phyloP scores from a whole-genome alignment of 495 filamentous ascomycete species.

The Hypoxylon fuscum region DNA sequence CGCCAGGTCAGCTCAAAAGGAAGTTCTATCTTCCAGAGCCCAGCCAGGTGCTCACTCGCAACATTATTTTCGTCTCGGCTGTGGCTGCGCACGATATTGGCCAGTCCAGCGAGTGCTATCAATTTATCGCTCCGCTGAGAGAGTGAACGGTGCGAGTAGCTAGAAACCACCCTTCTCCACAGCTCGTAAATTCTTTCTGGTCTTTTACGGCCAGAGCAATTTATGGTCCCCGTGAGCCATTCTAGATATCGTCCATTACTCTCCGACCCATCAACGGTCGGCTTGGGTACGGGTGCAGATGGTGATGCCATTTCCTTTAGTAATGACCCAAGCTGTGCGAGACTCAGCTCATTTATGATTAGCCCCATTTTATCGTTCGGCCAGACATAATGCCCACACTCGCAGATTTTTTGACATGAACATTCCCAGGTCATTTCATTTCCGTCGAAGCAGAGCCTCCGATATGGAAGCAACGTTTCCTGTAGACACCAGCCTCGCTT shows the following conservation, averaged over 20 bases:
- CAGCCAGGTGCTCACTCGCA: neutral
- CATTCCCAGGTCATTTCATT: neutral
- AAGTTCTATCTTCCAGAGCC: neutral
- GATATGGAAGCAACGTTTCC: neutral
- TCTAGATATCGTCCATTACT: no score
- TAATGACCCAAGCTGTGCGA: neutral
- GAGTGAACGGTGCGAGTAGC: neutral
- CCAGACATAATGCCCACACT: constrained; percentile 33
- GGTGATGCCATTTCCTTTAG: no score
- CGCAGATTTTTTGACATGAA: neutral
- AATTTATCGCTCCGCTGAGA: neutral
- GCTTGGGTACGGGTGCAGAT: no score
- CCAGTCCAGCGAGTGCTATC: neutral
- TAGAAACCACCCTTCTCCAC: neutral
- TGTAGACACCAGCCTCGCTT: neutral
- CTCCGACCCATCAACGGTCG: no score
- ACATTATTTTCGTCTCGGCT: neutral
- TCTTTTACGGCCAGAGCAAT: no score
- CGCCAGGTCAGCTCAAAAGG: neutral
- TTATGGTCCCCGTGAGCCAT: no score
- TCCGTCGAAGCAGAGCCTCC: neutral
- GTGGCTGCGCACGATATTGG: neutral
- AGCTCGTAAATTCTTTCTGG: neutral
- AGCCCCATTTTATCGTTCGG: neutral
- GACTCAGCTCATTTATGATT: neutral